Evolutionary conservation across 1,139 yeast genomes (phyloP).

Genomic region (Yamadazyma friedrichii): DNA sequence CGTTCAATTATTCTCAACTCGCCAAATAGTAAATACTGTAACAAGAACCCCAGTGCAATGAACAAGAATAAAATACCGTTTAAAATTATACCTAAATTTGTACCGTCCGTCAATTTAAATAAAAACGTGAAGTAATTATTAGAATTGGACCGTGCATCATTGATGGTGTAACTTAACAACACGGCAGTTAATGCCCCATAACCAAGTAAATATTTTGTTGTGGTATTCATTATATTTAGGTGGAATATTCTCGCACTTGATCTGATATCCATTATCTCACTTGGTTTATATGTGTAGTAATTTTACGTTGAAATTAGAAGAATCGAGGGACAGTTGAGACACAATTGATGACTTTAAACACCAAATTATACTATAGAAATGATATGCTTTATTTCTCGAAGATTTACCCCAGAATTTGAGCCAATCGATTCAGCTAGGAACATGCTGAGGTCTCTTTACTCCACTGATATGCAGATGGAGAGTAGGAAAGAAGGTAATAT

Average conservation of each 20-base stretch:
- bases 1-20: slow-evolving; percentile 70
- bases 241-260: slow-evolving; percentile 3
- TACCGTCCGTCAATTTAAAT: slow-evolving; percentile 35
- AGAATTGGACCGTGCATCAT: slow-evolving; percentile 26
- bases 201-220: slow-evolving; percentile 21
- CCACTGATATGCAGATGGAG: no score
- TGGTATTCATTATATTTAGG: neutral
- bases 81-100: slow-evolving; percentile 30
- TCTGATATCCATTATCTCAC: no score
- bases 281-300: neutral
- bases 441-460: no score
- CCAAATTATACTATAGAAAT: no score
- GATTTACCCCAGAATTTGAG: no score
- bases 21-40: slow-evolving; percentile 65
- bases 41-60: slow-evolving; percentile 37
- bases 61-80: slow-evolving; percentile 36
- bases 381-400: no score
- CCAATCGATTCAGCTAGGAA: no score
- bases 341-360: no score
- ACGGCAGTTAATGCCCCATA: slow-evolving; percentile 26
- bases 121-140: slow-evolving; percentile 28
- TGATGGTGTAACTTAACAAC: slow-evolving; percentile 26
- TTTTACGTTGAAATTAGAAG: neutral
- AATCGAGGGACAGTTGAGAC: neutral
- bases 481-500: slow-evolving; percentile 4